Evolutionary conservation across 75 land plant genomes (phyloP).

Genomic region (Pinus tabuliformis): DNA sequence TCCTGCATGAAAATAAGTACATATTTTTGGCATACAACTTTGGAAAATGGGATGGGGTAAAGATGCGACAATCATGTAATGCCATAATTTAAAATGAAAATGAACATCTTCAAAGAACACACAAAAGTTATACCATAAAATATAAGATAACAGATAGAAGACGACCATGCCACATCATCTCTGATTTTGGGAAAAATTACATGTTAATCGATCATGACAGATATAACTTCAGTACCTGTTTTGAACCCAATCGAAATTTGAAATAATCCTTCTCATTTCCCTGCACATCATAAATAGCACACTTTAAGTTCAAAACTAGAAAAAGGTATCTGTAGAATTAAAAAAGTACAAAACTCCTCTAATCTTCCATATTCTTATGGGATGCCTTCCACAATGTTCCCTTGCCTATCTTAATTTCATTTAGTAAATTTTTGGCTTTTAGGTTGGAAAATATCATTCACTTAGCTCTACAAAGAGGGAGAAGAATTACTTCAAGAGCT

Average conservation of each 20-base stretch:
- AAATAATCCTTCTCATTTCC: constrained; percentile 88
- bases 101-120: neutral
- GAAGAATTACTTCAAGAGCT: no score
- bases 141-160: neutral
- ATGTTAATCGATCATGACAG: neutral
- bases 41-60: neutral
- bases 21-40: constrained; percentile 1
- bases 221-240: constrained; percentile 48
- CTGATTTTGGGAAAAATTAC: neutral
- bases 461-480: no score
- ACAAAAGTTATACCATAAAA: neutral
- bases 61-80: neutral
- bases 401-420: neutral
- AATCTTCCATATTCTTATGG: neutral
- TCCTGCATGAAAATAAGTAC: neutral
- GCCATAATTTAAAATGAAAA: neutral
- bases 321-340: neutral
- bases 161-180: neutral
- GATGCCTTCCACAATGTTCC: neutral
- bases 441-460: no score
- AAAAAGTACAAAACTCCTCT: neutral
- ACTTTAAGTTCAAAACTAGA: neutral
- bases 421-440: neutral
- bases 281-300: constrained; percentile 31
- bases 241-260: constrained; percentile 71